Evolutionary conservation across 148 eudicot species (phyloP).

Genomic region (Silene conica): DNA sequence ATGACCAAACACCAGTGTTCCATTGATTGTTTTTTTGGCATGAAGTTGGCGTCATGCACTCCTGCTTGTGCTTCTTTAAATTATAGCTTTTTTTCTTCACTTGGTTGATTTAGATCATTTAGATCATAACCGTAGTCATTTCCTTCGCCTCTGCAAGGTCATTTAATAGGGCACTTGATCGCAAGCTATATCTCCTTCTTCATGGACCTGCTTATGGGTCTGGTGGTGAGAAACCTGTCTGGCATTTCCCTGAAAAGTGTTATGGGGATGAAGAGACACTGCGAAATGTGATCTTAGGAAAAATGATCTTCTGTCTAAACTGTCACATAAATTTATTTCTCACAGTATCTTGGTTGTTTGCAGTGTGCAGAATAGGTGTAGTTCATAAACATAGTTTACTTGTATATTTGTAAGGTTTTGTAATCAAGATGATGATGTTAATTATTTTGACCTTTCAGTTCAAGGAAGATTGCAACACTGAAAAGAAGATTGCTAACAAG

Average conservation of each 20-base stretch:
- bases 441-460: no score
- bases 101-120: no score
- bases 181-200: conserved; percentile 84
- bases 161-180: conserved; percentile 86
- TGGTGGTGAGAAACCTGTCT: conserved; percentile 51
- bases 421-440: no score
- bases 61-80: not conserved
- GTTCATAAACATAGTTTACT: no score
- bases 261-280: conserved; percentile 79
- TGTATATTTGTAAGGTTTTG: no score
- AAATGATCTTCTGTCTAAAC: not conserved
- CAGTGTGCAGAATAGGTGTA: conserved; percentile 94
- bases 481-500: no score
- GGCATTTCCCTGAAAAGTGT: conserved; percentile 95
- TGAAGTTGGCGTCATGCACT: not conserved
- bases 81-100: not conserved
- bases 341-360: conserved; percentile 15
- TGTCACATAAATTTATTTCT: not conserved
- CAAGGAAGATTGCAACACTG: no score
- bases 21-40: not conserved
- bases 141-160: conserved; percentile 47
- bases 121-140: not conserved
- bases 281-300: conserved; percentile 56
- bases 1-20: no score
- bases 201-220: conserved; percentile 52